These are phyloP conservation scores for Kondoa malvinella DNA, from an alignment of 768 basidiomycete genomes.

Conservation along the genomic window DNA sequence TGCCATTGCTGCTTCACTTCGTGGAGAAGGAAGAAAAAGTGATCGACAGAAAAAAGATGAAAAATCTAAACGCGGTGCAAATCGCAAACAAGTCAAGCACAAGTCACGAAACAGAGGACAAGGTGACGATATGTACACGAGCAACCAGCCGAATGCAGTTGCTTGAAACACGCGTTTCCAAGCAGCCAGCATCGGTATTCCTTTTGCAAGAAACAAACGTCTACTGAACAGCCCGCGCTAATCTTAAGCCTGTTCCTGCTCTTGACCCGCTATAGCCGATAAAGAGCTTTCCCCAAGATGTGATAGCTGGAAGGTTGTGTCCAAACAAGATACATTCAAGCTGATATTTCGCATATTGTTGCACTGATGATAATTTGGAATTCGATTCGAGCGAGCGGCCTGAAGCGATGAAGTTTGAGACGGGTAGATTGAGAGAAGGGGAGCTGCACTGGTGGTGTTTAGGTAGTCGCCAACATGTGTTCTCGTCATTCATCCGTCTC, in stretches of 20 bases:
- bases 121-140: no score
- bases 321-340: no score
- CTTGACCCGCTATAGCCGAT: no score
- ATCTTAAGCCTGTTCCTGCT: not conserved
- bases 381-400: not conserved
- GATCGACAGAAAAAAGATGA: not conserved
- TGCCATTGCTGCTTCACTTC: not conserved
- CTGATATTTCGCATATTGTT: no score
- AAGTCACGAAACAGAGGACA: no score
- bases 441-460: not conserved
- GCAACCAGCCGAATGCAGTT: no score
- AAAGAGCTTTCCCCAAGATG: no score
- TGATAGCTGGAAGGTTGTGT: no score
- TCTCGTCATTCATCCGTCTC: not conserved
- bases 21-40: not conserved
- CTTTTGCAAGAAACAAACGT: no score
- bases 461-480: not conserved
- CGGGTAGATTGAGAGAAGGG: not conserved
- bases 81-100: no score
- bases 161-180: not conserved
- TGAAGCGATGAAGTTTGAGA: not conserved
- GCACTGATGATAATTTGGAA: not conserved
- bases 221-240: not conserved
- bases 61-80: no score
- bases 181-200: not conserved